Percentiles rank a stretch among this genome's conserved stretches.
Evolutionary conservation across 73 alveolate species (phyloP).

Genomic region (Diophrys sp.): DNA sequence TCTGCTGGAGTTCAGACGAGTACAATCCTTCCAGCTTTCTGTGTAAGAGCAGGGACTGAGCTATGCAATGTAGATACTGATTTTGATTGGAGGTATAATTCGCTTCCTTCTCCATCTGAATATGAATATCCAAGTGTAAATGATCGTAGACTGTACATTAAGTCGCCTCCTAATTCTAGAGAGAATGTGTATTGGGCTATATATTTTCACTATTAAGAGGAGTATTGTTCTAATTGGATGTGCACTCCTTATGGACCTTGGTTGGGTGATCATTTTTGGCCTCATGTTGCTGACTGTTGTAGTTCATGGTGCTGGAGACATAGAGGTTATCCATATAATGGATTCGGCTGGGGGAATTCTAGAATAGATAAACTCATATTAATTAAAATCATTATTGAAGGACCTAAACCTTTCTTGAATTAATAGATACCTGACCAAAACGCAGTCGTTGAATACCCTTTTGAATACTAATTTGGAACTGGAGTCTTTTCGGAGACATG

Average conservation of each 20-base stretch:
- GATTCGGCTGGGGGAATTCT: background rate
- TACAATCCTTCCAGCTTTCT: background rate
- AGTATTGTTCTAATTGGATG: background rate
- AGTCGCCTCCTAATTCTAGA: background rate
- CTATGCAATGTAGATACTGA: background rate
- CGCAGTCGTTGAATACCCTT: background rate
- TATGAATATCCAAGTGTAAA: background rate
- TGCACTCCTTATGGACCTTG: background rate
- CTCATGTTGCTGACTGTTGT: background rate
- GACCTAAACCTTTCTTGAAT: background rate
- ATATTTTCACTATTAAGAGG: background rate
- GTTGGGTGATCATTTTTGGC: background rate
- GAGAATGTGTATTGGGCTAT: background rate
- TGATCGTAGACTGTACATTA: background rate
- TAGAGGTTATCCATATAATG: background rate
- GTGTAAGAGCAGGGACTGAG: background rate
- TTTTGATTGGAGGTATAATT: no score
- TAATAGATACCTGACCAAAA: background rate
- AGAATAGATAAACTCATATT: no score
- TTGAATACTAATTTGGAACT: background rate
- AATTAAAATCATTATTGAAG: background rate
- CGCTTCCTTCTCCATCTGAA: background rate
- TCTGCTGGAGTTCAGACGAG: background rate
- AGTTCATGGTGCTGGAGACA: background rate
- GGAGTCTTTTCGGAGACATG: background rate